A percentile compares a stretch with the other conserved stretches of the same genome.
phyloP scores from a whole-genome alignment of 1,284 basidiomycete species.

The Tremellales sp. region DNA sequence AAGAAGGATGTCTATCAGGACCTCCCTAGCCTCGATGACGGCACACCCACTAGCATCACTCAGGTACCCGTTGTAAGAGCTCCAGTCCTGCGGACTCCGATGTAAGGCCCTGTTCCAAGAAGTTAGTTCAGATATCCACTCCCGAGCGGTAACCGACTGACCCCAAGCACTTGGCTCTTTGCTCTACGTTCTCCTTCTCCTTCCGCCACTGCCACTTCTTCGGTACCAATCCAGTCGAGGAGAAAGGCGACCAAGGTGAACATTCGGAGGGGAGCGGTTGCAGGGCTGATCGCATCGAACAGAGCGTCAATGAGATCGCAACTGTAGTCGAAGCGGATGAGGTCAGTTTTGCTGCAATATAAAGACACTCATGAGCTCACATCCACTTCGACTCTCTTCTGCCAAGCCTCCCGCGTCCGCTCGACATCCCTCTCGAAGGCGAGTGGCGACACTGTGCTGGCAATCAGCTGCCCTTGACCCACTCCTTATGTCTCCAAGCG shows the following conservation, averaged over 20 bases:
- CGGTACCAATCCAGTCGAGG: background rate
- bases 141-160: conserved; percentile 20
- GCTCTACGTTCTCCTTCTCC: conserved; percentile 6
- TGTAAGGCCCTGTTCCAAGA: conserved; percentile 34
- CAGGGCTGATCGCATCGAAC: conserved; percentile 40
- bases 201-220: background rate
- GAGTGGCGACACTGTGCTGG: background rate
- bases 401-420: background rate
- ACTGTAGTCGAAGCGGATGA: conserved; percentile 33
- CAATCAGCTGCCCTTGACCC: conserved; percentile 1
- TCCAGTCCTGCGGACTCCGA: conserved; percentile 48
- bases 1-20: background rate
- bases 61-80: conserved; percentile 43
- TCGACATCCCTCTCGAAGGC: background rate
- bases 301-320: conserved; percentile 45
- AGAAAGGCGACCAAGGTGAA: conserved; percentile 20
- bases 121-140: conserved; percentile 5
- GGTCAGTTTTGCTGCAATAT: background rate
- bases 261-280: conserved; percentile 39
- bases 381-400: conserved; percentile 9
- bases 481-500: too few relatives aligned
- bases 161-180: conserved; percentile 4
- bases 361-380: conserved; percentile 2
- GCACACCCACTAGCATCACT: conserved; percentile 38
- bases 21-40: background rate